Conservation (phyloP, 495 filamentous ascomycete genomes). For the Emericellopsis terricola region DNA sequence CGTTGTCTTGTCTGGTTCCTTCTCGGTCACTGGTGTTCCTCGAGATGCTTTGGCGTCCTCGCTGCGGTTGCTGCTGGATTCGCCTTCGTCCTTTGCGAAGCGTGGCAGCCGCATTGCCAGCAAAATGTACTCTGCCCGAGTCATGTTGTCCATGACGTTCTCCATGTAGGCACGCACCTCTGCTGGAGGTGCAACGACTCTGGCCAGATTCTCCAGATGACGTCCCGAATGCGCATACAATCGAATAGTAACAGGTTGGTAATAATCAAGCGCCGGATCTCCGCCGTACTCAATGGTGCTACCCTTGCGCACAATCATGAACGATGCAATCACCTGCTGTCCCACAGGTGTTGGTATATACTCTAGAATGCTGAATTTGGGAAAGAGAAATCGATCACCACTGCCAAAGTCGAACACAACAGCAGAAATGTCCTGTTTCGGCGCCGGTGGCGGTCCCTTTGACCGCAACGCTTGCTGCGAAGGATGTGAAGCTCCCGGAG, state of each 20-base stretch:
- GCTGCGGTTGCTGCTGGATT: slow-evolving; percentile 7
- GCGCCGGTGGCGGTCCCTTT: slow-evolving; percentile 31
- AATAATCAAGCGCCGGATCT: slow-evolving; percentile 51
- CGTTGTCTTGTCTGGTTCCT: slow-evolving; percentile 4
- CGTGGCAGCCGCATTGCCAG: slow-evolving; percentile 46
- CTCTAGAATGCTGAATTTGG: slow-evolving; percentile 72
- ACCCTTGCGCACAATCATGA: slow-evolving; percentile 44
- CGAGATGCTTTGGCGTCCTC: slow-evolving; percentile 5
- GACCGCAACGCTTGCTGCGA: slow-evolving; percentile 25
- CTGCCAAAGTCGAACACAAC: slow-evolving; percentile 77
- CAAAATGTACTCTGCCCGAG: slow-evolving; percentile 49
- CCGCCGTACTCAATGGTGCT: slow-evolving; percentile 32
- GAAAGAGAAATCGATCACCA: slow-evolving; percentile 80
- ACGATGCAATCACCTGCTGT: slow-evolving; percentile 40
- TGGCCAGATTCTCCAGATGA: slow-evolving; percentile 53
- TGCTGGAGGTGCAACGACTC: slow-evolving; percentile 59
- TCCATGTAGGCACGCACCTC: slow-evolving; percentile 74
- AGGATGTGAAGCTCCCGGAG: slow-evolving; percentile 11
- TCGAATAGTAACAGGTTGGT: slow-evolving; percentile 76
- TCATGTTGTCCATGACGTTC: slow-evolving; percentile 58
- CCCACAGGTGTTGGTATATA: slow-evolving; percentile 22
- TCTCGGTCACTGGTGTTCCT: slow-evolving; percentile 7
- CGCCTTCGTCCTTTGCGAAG: slow-evolving; percentile 17
- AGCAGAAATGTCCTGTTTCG: slow-evolving; percentile 45
- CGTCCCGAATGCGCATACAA: slow-evolving; percentile 43